phyloP scores from a whole-genome alignment of 805 yeast genomes.

The Kazachstania viticola region DNA sequence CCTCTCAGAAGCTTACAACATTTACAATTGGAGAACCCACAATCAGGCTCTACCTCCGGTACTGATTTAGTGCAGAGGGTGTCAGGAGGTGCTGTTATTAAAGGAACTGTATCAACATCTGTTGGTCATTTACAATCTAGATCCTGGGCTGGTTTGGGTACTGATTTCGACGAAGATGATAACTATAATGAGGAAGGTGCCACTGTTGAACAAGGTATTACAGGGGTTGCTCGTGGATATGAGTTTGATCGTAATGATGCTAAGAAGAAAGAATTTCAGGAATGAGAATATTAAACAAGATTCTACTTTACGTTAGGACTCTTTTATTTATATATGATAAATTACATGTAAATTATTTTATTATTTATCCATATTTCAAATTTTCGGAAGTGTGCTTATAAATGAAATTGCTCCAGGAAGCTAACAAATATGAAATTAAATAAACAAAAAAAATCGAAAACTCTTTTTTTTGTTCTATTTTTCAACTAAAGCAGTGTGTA shows the following conservation, averaged over 20 bases:
- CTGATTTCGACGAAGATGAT: constrained; percentile 52
- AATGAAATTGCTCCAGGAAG: too few relatives aligned
- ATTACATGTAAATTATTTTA: too few relatives aligned
- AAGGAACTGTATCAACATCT: constrained; percentile 79
- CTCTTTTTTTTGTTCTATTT: too few relatives aligned
- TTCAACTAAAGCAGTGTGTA: too few relatives aligned
- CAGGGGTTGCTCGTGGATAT: constrained; percentile 88
- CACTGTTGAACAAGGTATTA: constrained; percentile 64
- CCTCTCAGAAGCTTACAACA: constrained; percentile 66
- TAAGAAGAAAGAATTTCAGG: background rate
- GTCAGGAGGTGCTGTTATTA: constrained; percentile 49
- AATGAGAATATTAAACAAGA: too few relatives aligned
- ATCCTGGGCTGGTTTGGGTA: constrained; percentile 84
- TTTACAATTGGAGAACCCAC: constrained; percentile 43
- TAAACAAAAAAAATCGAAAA: too few relatives aligned
- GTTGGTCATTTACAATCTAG: constrained; percentile 64
- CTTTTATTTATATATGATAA: too few relatives aligned
- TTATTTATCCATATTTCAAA: too few relatives aligned
- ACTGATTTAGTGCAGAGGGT: constrained; percentile 41
- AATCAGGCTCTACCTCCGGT: constrained; percentile 13
- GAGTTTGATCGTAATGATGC: constrained; percentile 28
- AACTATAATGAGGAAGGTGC: constrained; percentile 54
- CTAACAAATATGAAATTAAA: too few relatives aligned
- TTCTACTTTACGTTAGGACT: too few relatives aligned
- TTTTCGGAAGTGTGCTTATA: too few relatives aligned